Evolutionary conservation across 1,284 basidiomycete genomes (phyloP).

Genomic region (Ganoderma sinense): DNA sequence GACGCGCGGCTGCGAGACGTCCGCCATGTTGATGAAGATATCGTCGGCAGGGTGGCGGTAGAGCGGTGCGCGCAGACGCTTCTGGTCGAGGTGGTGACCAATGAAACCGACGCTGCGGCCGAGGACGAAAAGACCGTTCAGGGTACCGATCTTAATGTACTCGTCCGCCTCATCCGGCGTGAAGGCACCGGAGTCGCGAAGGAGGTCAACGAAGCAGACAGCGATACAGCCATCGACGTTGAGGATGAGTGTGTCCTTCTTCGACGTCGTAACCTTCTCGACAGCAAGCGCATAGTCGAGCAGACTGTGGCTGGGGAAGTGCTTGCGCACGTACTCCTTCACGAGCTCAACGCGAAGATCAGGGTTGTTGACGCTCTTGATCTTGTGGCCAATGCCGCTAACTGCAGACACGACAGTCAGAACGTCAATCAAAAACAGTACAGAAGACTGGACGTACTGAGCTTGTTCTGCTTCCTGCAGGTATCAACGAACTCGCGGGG

Average conservation of each 20-base stretch:
- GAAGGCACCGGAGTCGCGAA: constrained; percentile 94
- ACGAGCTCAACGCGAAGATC: constrained; percentile 97
- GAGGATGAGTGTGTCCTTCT: constrained; percentile 97
- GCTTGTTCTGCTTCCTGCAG: constrained; percentile 95
- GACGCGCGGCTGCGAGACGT: constrained; percentile 80
- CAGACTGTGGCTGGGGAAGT: constrained; percentile 93
- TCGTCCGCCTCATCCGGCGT: constrained; percentile 96
- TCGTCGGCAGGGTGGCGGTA: constrained; percentile 93
- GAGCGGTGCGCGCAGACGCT: constrained; percentile 89
- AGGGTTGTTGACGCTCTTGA: constrained; percentile 98
- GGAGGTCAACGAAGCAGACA: constrained; percentile 96
- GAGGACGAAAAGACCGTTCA: constrained; percentile 97
- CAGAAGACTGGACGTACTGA: constrained; percentile 64
- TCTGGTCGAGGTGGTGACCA: constrained; percentile 95
- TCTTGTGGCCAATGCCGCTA: constrained; percentile 99
- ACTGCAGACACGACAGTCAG: constrained; percentile 51
- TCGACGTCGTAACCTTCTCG: constrained; percentile 96
- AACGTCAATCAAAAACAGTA: neutral
- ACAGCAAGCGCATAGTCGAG: constrained; percentile 99
- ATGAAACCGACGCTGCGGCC: constrained; percentile 98
- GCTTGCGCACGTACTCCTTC: constrained; percentile 94
- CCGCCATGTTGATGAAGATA: constrained; percentile 89
- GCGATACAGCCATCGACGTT: constrained; percentile 99
- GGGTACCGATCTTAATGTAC: constrained; percentile 94
- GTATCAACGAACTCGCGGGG: constrained; percentile 98